Evolutionary conservation across 768 basidiomycete genomes (phyloP).

Genomic region (Clathrus columnatus): DNA sequence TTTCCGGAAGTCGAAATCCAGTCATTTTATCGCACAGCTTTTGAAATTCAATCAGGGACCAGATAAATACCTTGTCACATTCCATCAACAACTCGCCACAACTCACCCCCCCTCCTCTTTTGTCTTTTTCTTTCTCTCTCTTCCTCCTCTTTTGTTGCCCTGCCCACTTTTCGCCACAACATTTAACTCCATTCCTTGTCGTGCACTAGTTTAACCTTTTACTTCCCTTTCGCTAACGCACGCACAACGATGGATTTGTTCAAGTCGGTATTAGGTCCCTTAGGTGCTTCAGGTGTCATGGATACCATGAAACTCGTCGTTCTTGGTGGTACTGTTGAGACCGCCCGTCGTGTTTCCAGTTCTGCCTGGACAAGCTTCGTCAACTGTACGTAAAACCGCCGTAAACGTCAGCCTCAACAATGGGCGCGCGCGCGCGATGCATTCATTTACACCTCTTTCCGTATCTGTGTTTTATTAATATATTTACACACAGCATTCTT

Average conservation of each 20-base stretch:
- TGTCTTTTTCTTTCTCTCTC: neutral
- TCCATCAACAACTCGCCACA: neutral
- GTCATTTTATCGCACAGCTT: neutral
- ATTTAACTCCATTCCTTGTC: neutral
- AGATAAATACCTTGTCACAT: neutral
- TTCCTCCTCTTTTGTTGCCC: neutral
- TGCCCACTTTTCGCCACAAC: neutral
- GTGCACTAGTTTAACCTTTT: neutral
- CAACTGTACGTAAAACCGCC: slow-evolving; percentile 58
- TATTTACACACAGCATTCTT: slow-evolving; percentile 52
- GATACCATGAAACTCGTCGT: slow-evolving; percentile 89
- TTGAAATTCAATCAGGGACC: neutral
- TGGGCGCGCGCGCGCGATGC: slow-evolving; percentile 6
- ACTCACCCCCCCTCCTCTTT: neutral
- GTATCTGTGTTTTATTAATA: slow-evolving; percentile 12
- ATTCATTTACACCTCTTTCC: slow-evolving; percentile 15
- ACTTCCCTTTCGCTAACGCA: neutral
- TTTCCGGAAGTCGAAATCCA: neutral
- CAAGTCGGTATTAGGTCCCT: slow-evolving; percentile 73
- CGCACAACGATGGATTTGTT: slow-evolving; percentile 59
- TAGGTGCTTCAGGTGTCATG: slow-evolving; percentile 74
- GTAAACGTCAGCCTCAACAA: neutral
- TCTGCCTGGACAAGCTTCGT: slow-evolving; percentile 77
- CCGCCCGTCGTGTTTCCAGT: slow-evolving; percentile 71
- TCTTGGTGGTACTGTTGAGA: slow-evolving; percentile 81